Conservation (phyloP, 495 filamentous ascomycete genomes). For the Aspergillus ostianus region DNA sequence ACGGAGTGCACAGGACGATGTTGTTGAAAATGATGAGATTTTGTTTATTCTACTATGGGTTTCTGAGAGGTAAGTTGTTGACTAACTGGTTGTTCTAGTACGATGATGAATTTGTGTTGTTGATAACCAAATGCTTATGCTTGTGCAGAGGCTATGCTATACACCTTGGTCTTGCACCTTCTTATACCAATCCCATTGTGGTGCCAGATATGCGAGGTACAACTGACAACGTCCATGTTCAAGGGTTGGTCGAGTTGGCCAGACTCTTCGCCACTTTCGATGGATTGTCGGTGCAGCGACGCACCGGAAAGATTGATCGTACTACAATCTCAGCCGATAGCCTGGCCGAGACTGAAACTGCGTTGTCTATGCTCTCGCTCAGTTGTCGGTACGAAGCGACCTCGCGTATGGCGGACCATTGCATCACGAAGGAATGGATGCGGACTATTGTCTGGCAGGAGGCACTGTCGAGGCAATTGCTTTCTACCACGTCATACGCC, state of each 20-base stretch:
- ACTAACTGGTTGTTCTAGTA: neutral
- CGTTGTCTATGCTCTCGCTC: slow-evolving; percentile 20
- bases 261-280: slow-evolving; percentile 30
- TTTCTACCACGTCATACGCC: slow-evolving; percentile 53
- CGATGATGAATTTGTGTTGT: neutral
- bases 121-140: neutral
- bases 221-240: slow-evolving; percentile 19
- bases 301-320: neutral
- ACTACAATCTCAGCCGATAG: neutral
- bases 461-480: slow-evolving; percentile 46
- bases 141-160: slow-evolving; percentile 28
- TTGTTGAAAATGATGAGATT: slow-evolving; percentile 25
- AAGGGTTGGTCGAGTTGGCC: slow-evolving; percentile 28
- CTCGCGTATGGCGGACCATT: slow-evolving; percentile 29
- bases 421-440: slow-evolving; percentile 59
- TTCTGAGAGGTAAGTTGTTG: slow-evolving; percentile 27
- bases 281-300: slow-evolving; percentile 15
- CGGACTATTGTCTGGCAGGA: slow-evolving; percentile 77
- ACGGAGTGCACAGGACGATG: slow-evolving; percentile 1
- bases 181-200: slow-evolving; percentile 19
- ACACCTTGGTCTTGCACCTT: slow-evolving; percentile 31
- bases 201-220: slow-evolving; percentile 3
- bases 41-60: slow-evolving; percentile 33
- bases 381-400: slow-evolving; percentile 13
- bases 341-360: slow-evolving; percentile 22